Conservation (phyloP, 768 basidiomycete species). For the Leccinellum rugosiceps region DNA sequence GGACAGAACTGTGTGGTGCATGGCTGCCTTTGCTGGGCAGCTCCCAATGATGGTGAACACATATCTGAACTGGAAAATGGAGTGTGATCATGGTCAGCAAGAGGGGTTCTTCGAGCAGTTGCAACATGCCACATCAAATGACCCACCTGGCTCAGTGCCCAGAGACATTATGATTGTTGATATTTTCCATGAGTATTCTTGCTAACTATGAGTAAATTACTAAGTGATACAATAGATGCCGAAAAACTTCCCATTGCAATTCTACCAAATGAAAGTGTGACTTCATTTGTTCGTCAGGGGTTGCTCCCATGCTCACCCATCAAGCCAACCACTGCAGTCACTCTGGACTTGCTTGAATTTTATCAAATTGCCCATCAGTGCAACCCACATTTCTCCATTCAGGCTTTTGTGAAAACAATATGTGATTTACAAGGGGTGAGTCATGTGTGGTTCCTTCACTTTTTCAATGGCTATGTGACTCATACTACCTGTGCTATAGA, state of each 20-base stretch:
- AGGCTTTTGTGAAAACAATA: not conserved
- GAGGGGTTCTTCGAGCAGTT: not conserved
- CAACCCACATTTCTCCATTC: not conserved
- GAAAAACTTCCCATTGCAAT: not conserved
- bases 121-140: not conserved
- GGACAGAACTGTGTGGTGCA: not conserved
- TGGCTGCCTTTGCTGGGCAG: not conserved
- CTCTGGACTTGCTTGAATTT: not conserved
- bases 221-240: not conserved
- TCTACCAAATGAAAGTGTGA: not conserved
- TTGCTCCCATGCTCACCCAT: not conserved
- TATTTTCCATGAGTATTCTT: not conserved
- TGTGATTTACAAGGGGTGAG: not conserved
- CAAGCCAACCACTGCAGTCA: not conserved
- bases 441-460: no score
- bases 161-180: not conserved
- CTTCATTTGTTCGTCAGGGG: not conserved
- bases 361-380: not conserved
- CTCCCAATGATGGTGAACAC: not conserved
- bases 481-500: not conserved
- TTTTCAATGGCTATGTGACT: not conserved
- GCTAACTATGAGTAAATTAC: not conserved
- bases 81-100: not conserved
- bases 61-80: not conserved
- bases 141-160: not conserved